Conservation (phyloP, 352 stramenopile species). For the Globisporangium alternatum region DNA sequence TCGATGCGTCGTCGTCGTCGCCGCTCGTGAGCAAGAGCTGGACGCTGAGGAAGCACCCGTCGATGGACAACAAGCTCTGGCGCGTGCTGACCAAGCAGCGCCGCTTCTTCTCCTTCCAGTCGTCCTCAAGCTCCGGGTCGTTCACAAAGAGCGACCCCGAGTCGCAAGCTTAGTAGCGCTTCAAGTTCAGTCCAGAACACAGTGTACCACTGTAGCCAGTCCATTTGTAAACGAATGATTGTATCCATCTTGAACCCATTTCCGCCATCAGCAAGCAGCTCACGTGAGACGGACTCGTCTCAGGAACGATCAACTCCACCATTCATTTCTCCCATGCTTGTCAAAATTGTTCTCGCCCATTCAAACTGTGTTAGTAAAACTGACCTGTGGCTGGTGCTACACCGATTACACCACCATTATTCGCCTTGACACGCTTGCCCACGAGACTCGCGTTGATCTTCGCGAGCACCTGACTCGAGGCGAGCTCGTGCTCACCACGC, state of each 20-base stretch:
- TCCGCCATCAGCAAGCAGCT: not conserved
- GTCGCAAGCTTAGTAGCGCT: not conserved
- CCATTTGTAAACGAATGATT: not conserved
- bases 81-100: slow-evolving; percentile 50
- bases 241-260: not conserved
- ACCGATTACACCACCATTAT: not conserved
- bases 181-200: no score
- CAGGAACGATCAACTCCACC: not conserved
- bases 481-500: slow-evolving; percentile 20
- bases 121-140: slow-evolving; percentile 19
- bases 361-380: not conserved
- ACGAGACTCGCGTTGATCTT: slow-evolving; percentile 50
- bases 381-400: not conserved
- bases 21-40: not conserved
- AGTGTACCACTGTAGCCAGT: not conserved
- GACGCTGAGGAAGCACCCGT: not conserved
- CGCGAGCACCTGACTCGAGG: slow-evolving; percentile 31
- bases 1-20: slow-evolving; percentile 8
- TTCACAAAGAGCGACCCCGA: slow-evolving; percentile 13
- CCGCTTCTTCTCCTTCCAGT: slow-evolving; percentile 57
- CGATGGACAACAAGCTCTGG: slow-evolving; percentile 45
- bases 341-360: not conserved
- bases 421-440: slow-evolving; percentile 23
- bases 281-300: not conserved
- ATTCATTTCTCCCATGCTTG: not conserved